Evolutionary conservation across 2,329 filamentous ascomycete genomes (phyloP).

Genomic region (Nemania abortiva): DNA sequence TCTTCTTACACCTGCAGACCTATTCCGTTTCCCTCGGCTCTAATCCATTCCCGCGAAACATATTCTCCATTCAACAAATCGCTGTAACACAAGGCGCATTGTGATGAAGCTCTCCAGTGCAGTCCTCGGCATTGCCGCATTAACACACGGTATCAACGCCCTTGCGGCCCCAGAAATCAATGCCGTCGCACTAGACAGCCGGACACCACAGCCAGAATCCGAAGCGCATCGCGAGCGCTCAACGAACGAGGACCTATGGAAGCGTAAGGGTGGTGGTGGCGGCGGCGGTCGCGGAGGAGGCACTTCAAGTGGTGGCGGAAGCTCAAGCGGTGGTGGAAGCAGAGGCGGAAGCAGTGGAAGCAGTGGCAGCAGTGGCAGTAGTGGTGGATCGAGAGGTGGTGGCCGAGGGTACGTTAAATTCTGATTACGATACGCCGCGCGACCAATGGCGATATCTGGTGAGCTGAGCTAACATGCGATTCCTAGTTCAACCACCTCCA

Average conservation of each 20-base stretch:
- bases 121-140: slow-evolving; percentile 43
- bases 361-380: slow-evolving; percentile 41
- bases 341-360: slow-evolving; percentile 34
- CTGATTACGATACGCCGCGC: neutral
- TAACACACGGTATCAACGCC: slow-evolving; percentile 41
- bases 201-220: slow-evolving; percentile 34
- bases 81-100: slow-evolving; percentile 21
- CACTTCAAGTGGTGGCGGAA: slow-evolving; percentile 40
- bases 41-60: slow-evolving; percentile 2
- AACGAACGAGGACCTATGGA: slow-evolving; percentile 64
- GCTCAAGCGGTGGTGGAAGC: slow-evolving; percentile 34
- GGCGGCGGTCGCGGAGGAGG: slow-evolving; percentile 58
- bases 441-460: neutral
- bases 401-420: slow-evolving; percentile 27
- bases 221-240: slow-evolving; percentile 25
- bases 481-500: slow-evolving; percentile 53
- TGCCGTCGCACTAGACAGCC: slow-evolving; percentile 38
- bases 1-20: neutral
- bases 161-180: slow-evolving; percentile 40
- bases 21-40: neutral
- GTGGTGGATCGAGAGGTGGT: slow-evolving; percentile 23
- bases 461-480: slow-evolving; percentile 30
- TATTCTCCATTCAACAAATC: slow-evolving; percentile 14
- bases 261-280: slow-evolving; percentile 71
- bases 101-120: slow-evolving; percentile 48